Evolutionary conservation across 805 yeast species (phyloP), one percentile per base, ranked within the genome.

Genomic region (Candida easanensis): DNA sequence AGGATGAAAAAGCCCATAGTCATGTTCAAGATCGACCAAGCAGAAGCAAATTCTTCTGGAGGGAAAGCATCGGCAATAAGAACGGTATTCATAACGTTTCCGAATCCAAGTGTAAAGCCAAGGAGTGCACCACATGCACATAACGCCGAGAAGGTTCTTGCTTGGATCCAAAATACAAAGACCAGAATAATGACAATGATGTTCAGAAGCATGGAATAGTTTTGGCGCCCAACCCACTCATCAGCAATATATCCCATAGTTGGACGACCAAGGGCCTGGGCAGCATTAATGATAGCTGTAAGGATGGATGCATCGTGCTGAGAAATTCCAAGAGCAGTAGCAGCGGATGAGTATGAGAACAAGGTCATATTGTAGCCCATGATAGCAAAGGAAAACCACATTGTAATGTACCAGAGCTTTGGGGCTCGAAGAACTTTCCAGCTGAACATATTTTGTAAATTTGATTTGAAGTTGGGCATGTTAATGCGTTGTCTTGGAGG

Each of bases 261-360:
- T 0, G 79, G 77, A 51, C 82, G 64, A 2, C 80, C 81, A 5
- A 74, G 41, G 5, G 65, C 58, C 52, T 76, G 81, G 0, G 71
- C 70, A 7, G 69, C 75, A 48, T 74, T 76, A 37, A 74, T 52
- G 11, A 74, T 56, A 3, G 78, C 77, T 1, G 76, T 70, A 25
- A 73, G 48, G 13, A 63, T 58, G 10, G 79, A 65, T 23, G 74
- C 79, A 32, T 74, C 65, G 15, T 61, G 58, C n/a, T 65, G 53
- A 0, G 73, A 49, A 26, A 73, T 48, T 0, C 88, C 88, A 35
- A 70, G 57, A 8, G 74, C 65, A 2, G 69, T 68, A 5, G 75
- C 75, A 50, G 67, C 73, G 4, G 77, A 61, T 1, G 78, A 63
- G 33, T 73, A 53, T 1, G 80, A 72, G 48, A 65, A 76, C 2